A percentile compares a stretch with the other conserved stretches of the same genome.
Evolutionary conservation across 306 rosid species (phyloP).

Genomic region (Biancaea sappan): DNA sequence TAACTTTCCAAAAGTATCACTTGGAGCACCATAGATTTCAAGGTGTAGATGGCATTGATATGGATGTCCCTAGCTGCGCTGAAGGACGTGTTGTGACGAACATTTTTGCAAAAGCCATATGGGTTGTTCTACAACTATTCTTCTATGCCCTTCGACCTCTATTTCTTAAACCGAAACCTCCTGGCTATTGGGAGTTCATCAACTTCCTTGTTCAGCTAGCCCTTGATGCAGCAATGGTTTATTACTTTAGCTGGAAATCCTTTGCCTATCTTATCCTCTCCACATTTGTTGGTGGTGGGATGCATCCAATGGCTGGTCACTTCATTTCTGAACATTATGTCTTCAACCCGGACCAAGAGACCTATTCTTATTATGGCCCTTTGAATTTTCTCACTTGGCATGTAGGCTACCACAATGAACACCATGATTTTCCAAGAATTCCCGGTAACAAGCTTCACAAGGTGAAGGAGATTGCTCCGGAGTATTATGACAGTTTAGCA

Average conservation of each 20-base stretch:
- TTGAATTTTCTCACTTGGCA: constrained; percentile 82
- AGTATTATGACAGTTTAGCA: constrained; percentile 62
- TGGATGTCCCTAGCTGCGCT: constrained; percentile 79
- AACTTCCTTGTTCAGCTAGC: constrained; percentile 69
- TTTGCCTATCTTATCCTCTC: constrained; percentile 77
- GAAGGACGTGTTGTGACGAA: constrained; percentile 81
- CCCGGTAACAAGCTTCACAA: constrained; percentile 85
- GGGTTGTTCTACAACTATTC: constrained; percentile 90
- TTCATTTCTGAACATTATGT: constrained; percentile 94
- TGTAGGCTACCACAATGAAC: constrained; percentile 91
- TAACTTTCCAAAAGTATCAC: constrained; percentile 94
- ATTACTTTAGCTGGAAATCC: constrained; percentile 75
- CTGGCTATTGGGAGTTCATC: constrained; percentile 80
- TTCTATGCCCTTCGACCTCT: constrained; percentile 83
- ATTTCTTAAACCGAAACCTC: constrained; percentile 90
- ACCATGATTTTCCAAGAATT: constrained; percentile 93
- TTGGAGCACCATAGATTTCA: constrained; percentile 92
- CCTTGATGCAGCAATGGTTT: constrained; percentile 68
- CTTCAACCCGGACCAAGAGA: constrained; percentile 85
- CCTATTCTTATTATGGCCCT: constrained; percentile 95
- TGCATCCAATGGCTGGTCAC: constrained; percentile 99
- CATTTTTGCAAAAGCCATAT: constrained; percentile 55
- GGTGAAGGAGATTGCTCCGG: constrained; percentile 88
- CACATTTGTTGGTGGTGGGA: constrained; percentile 89
- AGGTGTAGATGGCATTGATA: constrained; percentile 90